Conservation (phyloP, 2,329 filamentous ascomycete species). For the Biscogniauxia marginata region DNA sequence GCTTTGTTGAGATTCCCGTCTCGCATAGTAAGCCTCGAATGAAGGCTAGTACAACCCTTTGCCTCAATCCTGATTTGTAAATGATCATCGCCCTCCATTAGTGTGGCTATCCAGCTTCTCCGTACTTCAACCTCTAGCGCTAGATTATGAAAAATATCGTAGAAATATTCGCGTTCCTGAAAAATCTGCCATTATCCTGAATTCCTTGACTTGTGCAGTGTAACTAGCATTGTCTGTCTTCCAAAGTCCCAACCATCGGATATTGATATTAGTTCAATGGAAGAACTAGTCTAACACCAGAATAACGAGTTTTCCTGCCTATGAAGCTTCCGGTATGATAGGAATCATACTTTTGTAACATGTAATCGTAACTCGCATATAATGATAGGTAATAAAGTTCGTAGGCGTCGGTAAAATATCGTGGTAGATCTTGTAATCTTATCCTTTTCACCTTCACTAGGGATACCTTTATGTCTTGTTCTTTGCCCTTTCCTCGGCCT, state of each 20-base stretch:
- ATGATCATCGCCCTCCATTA: not conserved
- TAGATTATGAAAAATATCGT: not conserved
- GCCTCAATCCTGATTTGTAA: not conserved
- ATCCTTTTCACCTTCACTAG: not conserved
- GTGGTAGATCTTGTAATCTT: not conserved
- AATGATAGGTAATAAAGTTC: not conserved
- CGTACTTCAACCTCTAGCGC: too few species aligned
- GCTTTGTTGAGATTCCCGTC: not conserved
- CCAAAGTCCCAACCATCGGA: too few species aligned
- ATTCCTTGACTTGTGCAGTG: too few species aligned
- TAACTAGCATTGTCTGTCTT: too few species aligned
- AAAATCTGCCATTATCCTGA: not conserved
- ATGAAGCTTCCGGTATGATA: too few species aligned
- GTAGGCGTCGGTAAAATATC: not conserved
- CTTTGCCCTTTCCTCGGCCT: not conserved
- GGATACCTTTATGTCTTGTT: not conserved
- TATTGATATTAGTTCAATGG: too few species aligned
- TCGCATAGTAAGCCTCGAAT: not conserved
- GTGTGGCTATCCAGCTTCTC: not conserved
- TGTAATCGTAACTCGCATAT: too few species aligned
- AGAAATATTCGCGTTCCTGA: not conserved
- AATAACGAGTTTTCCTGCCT: too few species aligned
- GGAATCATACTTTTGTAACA: too few species aligned
- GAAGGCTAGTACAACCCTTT: not conserved
- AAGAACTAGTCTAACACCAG: too few species aligned